Evolutionary conservation across 345 rosid genomes (phyloP).

Genomic region (Angophora floribunda): DNA sequence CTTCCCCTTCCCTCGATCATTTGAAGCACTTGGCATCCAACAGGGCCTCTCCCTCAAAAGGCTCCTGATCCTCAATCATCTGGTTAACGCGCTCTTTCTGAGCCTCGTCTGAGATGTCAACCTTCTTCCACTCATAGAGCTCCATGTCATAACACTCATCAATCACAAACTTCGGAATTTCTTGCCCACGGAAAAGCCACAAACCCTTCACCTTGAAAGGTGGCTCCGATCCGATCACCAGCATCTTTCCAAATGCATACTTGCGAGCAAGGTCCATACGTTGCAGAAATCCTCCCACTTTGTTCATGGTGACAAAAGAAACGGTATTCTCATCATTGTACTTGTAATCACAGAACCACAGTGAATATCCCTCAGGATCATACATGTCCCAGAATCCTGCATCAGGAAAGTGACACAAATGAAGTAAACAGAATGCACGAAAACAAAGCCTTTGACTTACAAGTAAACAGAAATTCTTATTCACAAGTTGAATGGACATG

Average conservation of each 20-base stretch:
- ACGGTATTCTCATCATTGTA: constrained; percentile 93
- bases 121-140: constrained; percentile 91
- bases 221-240: constrained; percentile 66
- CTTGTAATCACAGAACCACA: constrained; percentile 98
- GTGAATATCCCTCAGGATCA: constrained; percentile 94
- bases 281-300: constrained; percentile 93
- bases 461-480: not conserved
- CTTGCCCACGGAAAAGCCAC: constrained; percentile 94
- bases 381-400: constrained; percentile 99
- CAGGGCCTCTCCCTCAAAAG: constrained; percentile 88
- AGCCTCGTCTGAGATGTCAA: constrained; percentile 62
- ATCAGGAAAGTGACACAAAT: not conserved
- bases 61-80: constrained; percentile 93
- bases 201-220: constrained; percentile 93
- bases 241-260: constrained; percentile 95
- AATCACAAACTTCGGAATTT: constrained; percentile 74
- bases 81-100: constrained; percentile 92
- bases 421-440: not conserved
- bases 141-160: constrained; percentile 99
- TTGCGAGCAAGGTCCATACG: constrained; percentile 95
- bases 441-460: not conserved
- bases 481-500: not conserved
- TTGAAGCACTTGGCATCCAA: constrained; percentile 99
- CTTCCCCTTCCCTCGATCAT: constrained; percentile 11
- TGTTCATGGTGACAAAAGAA: constrained; percentile 85